phyloP scores from a whole-genome alignment of 306 rosid genomes.

The Carpinus fangiana region DNA sequence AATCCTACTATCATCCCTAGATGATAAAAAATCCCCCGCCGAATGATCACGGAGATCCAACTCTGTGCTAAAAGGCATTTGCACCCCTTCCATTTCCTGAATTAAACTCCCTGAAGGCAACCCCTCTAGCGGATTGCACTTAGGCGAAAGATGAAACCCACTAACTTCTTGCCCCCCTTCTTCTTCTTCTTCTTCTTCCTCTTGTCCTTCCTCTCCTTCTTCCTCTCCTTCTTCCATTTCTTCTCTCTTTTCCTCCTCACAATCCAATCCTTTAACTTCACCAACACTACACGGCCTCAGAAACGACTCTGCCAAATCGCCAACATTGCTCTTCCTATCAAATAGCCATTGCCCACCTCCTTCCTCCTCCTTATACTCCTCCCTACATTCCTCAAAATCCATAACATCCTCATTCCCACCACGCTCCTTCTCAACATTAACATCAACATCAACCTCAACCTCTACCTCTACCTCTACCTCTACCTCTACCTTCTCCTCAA shows the following conservation, averaged over 20 bases:
- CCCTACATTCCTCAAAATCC: slow-evolving; percentile 60
- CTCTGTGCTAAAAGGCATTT: slow-evolving; percentile 55
- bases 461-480: slow-evolving; percentile 11
- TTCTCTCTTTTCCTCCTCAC: slow-evolving; percentile 37
- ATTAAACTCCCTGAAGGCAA: slow-evolving; percentile 61
- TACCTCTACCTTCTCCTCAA: slow-evolving; percentile 14
- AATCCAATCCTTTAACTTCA: slow-evolving; percentile 37
- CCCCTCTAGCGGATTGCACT: slow-evolving; percentile 57
- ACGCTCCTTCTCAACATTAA: slow-evolving; percentile 29
- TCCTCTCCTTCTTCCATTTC: slow-evolving; percentile 34
- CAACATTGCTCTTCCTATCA: slow-evolving; percentile 39
- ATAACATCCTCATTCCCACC: slow-evolving; percentile 44
- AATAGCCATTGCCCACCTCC: slow-evolving; percentile 57
- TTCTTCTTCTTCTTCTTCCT: slow-evolving; percentile 38
- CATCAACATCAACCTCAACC: background rate
- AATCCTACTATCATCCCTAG: slow-evolving; percentile 69
- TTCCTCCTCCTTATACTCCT: slow-evolving; percentile 22
- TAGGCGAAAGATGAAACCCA: slow-evolving; percentile 58
- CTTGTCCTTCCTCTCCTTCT: slow-evolving; percentile 26
- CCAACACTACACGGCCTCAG: slow-evolving; percentile 53
- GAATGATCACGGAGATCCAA: slow-evolving; percentile 65
- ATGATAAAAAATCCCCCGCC: slow-evolving; percentile 54
- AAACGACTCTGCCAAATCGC: slow-evolving; percentile 37
- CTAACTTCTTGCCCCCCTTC: slow-evolving; percentile 47
- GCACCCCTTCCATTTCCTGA: slow-evolving; percentile 54